Percentiles rank a stretch among this genome's conserved stretches.
Evolutionary conservation across 1,139 yeast genomes (phyloP).

Genomic region (Saccharomyces hybrid): DNA sequence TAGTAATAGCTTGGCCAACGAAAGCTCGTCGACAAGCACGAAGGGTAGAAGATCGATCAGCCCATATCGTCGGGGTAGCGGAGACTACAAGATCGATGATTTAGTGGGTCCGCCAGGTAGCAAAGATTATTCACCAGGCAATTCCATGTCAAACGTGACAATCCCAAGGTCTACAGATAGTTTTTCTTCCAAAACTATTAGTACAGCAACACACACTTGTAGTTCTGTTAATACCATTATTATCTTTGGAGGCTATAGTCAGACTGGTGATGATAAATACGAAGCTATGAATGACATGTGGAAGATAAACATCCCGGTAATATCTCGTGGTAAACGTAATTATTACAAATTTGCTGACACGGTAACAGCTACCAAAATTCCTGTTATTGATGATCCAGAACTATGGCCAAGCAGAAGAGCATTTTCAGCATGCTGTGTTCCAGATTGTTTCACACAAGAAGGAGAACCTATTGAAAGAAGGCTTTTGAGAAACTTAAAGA

Average conservation of each 20-base stretch:
- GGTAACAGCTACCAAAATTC: constrained; percentile 29
- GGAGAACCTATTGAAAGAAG: constrained; percentile 10
- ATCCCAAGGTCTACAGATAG: not conserved
- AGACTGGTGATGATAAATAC: constrained; percentile 27
- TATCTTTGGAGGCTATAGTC: constrained; percentile 40
- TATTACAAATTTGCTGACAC: constrained; percentile 32
- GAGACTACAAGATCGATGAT: not conserved
- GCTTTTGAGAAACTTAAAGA: constrained; percentile 16
- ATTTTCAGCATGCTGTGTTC: constrained; percentile 29
- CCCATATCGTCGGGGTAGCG: not conserved
- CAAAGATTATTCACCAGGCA: not conserved
- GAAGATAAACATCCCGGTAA: constrained; percentile 38
- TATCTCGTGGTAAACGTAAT: constrained; percentile 32
- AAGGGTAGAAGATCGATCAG: constrained; percentile 1
- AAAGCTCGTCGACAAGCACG: not conserved
- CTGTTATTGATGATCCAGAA: constrained; percentile 11
- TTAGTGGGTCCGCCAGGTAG: not conserved
- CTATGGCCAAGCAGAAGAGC: constrained; percentile 33
- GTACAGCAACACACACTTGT: not conserved
- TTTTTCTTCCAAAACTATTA: not conserved
- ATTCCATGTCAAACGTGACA: not conserved
- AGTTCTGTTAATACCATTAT: constrained; percentile 22
- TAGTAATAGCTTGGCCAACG: not conserved
- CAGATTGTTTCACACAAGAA: constrained; percentile 13
- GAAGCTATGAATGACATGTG: constrained; percentile 41